Evolutionary conservation across 768 basidiomycete species (phyloP), one percentile per base, ranked within the genome.

Genomic region (Mycena venus): DNA sequence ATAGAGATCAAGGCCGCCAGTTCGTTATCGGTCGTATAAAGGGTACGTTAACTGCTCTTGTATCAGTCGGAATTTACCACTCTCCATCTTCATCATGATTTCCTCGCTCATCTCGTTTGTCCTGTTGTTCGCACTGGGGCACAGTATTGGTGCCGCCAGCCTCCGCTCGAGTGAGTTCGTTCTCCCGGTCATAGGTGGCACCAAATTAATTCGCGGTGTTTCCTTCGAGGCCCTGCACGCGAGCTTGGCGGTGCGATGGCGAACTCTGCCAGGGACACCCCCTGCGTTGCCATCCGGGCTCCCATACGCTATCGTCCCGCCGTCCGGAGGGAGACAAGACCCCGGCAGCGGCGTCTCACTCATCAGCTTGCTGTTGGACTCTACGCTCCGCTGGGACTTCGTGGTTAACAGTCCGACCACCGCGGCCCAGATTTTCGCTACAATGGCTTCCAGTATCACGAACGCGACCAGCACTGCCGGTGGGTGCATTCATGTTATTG

Each of bases 351-450:
- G 51, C 51, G 51, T 53, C 51, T 53, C 51, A 25, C 51, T 53
- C 51, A 53, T 53, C 51, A 53, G 51, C 51, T 23, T 53, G 51
- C 51, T 53, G 51, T 53, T 53, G 15, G 51, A 53, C n/a, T 5
- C 51, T 53, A 53, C 51, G 51, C 23, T 53, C 51, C 11, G 51
- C 51, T 53, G 51, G 51, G 51, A 53, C 51, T 53, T 53, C 51
- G 51, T 53, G 51, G n/a, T 53, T 53, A 53, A 53, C 51, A 53
- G 51, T 53, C 51, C 51, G 51, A 53, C 51, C 51, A 53, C 51
- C 23, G 51, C 15, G 51, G 51, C 51, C 51, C 51, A 53, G 51
- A 53, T 53, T 53, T 53, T 53, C 51, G 51, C 51, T 23, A 53
- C 51, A 53, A 53, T 53, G 51, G n/a, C 51, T 53, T 17, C 51